Evolutionary conservation across 495 filamentous ascomycete genomes (phyloP).

Genomic region (Penicillium maclennaniae): DNA sequence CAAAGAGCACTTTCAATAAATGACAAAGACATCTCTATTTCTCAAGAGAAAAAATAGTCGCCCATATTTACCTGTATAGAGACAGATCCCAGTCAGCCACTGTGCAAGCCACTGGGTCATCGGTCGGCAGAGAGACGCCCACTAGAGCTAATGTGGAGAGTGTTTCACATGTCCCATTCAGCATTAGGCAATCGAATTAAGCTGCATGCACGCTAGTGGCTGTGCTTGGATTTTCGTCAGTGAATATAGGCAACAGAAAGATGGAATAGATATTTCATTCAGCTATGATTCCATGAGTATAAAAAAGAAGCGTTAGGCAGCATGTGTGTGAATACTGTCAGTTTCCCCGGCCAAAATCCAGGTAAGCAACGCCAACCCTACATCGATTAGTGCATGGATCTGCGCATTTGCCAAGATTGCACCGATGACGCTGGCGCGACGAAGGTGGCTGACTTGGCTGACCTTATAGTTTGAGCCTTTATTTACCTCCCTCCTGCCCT

Average conservation of each 20-base stretch:
- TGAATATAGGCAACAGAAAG: not conserved
- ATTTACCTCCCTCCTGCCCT: not conserved
- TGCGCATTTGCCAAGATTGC: slow-evolving; percentile 6
- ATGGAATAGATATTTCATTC: not conserved
- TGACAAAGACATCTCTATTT: not conserved
- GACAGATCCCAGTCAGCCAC: too few species aligned
- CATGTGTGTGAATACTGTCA: not conserved
- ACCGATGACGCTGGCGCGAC: slow-evolving; percentile 26
- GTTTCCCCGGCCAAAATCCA: not conserved
- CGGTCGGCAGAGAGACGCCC: not conserved
- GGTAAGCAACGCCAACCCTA: slow-evolving; percentile 11
- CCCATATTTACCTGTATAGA: not conserved
- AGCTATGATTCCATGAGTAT: not conserved
- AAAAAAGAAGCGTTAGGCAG: not conserved
- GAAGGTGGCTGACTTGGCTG: slow-evolving; percentile 17
- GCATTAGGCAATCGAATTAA: not conserved
- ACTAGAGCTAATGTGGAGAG: not conserved
- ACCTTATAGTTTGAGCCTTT: not conserved
- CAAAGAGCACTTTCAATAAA: not conserved
- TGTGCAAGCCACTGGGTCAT: not conserved
- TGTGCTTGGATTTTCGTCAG: not conserved
- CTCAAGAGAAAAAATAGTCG: not conserved
- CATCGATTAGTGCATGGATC: not conserved
- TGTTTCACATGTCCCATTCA: not conserved
- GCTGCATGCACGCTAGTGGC: not conserved